A percentile compares a stretch with the other conserved stretches of the same genome.
phyloP scores from a whole-genome alignment of 768 basidiomycete genomes.

The Plicaturopsis crispa region DNA sequence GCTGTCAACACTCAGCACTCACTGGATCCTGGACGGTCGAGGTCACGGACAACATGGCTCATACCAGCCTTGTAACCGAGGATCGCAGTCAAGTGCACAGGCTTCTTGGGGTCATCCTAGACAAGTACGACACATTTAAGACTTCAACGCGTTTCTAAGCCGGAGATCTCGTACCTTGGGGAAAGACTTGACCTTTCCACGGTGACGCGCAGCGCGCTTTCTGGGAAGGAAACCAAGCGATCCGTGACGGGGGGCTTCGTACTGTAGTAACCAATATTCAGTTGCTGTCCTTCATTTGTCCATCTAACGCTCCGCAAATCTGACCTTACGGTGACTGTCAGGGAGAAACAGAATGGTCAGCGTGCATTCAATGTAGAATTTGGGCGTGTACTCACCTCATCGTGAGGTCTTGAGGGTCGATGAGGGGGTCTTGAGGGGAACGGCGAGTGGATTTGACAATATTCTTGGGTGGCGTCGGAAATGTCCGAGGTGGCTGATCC shows the following conservation, averaged over 20 bases:
- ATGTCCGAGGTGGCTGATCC: too few species aligned
- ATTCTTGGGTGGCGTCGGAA: too few species aligned
- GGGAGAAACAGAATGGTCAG: constrained; percentile 13
- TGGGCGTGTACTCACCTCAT: constrained; percentile 27
- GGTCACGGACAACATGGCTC: constrained; percentile 98
- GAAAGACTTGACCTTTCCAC: constrained; percentile 99
- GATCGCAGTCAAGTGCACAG: constrained; percentile 94
- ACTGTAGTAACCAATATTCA: constrained; percentile 42
- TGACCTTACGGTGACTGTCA: constrained; percentile 82
- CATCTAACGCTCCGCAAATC: constrained; percentile 15
- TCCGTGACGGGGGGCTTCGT: constrained; percentile 97
- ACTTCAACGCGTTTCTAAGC: constrained; percentile 1
- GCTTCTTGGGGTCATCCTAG: constrained; percentile 99
- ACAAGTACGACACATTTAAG: not conserved
- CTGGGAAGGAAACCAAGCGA: constrained; percentile 96
- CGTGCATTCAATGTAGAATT: not conserved
- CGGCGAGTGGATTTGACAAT: too few species aligned
- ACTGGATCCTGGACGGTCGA: constrained; percentile 99
- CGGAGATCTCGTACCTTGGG: constrained; percentile 66
- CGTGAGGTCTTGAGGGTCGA: too few species aligned
- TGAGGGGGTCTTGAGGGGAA: too few species aligned
- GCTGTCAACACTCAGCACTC: constrained; percentile 29
- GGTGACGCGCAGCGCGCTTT: constrained; percentile 94
- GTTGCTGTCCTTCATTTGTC: constrained; percentile 11
- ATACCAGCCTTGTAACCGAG: constrained; percentile 99